Percentiles rank a stretch among this genome's conserved stretches.
Evolutionary conservation across 192 early-diverging fungal species (phyloP).

Genomic region (Podochytrium sp.): DNA sequence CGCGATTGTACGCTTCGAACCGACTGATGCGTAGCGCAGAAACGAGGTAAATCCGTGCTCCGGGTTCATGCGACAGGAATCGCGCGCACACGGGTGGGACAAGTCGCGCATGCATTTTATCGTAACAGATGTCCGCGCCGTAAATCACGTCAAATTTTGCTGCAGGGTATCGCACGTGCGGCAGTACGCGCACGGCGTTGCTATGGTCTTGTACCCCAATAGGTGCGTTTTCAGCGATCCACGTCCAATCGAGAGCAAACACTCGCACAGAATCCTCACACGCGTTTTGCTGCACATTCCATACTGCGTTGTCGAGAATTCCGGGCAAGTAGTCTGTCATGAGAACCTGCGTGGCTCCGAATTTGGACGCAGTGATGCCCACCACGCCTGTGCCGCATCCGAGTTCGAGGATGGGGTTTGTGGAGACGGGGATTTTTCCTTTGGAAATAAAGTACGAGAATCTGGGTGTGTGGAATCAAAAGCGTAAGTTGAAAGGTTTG

Average conservation of each 20-base stretch:
- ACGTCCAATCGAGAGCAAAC: constrained; percentile 20
- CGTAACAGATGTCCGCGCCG: constrained; percentile 27
- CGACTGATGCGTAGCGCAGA: not conserved
- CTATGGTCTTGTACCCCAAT: not conserved
- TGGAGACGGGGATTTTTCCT: constrained; percentile 4
- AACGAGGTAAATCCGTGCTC: constrained; percentile 6
- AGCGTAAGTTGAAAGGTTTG: too few relatives aligned
- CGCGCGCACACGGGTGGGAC: constrained; percentile 28
- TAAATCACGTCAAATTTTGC: constrained; percentile 12
- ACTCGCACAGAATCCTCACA: not conserved
- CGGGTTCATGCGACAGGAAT: not conserved
- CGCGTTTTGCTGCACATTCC: constrained; percentile 2
- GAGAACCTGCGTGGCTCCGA: constrained; percentile 10
- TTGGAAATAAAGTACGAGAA: constrained; percentile 2
- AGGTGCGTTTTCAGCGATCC: constrained; percentile 7
- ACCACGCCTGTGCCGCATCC: constrained; percentile 29
- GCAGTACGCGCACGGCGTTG: not conserved
- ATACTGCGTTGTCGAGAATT: not conserved
- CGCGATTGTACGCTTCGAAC: not conserved
- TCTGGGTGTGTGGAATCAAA: too few relatives aligned
- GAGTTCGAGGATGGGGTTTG: constrained; percentile 10
- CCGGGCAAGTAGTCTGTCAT: constrained; percentile 25
- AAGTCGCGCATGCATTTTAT: constrained; percentile 12
- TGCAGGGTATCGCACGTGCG: not conserved
- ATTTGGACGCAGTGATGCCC: constrained; percentile 6